These are phyloP conservation scores for Exophiala aquamarina DNA, from an alignment of 2,329 filamentous ascomycete species.

Conservation along the genomic window DNA sequence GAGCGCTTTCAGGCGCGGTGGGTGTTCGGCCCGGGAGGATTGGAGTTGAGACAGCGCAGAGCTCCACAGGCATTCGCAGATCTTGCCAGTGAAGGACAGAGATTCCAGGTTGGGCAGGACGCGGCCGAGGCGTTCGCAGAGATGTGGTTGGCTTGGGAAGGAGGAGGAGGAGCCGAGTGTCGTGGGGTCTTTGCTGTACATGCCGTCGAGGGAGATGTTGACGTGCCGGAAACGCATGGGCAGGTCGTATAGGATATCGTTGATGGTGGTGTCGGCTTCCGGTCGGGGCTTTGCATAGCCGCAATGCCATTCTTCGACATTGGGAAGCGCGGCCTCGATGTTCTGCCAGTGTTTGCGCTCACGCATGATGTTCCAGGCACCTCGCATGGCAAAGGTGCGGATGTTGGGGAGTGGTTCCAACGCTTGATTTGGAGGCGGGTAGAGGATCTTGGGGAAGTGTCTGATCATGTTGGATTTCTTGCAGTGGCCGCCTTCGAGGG, in stretches of 20 bases:
- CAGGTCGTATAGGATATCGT: conserved; percentile 59
- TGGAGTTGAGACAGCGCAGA: conserved; percentile 52
- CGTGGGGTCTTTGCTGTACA: conserved; percentile 62
- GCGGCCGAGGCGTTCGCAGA: conserved; percentile 64
- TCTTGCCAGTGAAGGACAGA: conserved; percentile 69
- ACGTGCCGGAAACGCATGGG: conserved; percentile 62
- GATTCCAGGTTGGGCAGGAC: conserved; percentile 64
- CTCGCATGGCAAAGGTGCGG: conserved; percentile 68
- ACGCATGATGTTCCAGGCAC: conserved; percentile 75
- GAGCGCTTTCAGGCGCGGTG: conserved; percentile 58
- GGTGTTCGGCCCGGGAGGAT: conserved; percentile 37
- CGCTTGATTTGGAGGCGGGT: conserved; percentile 29
- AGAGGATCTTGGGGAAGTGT: conserved; percentile 49
- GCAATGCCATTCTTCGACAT: conserved; percentile 57
- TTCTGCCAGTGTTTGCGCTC: conserved; percentile 61
- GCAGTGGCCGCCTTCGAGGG: conserved; percentile 73
- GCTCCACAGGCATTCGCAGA: conserved; percentile 70
- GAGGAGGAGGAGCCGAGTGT: conserved; percentile 42
- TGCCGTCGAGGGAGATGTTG: conserved; percentile 69
- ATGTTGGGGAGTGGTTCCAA: conserved; percentile 57
- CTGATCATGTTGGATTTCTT: conserved; percentile 70
- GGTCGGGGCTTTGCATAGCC: conserved; percentile 68
- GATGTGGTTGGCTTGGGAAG: conserved; percentile 48
- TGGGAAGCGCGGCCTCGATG: conserved; percentile 64
- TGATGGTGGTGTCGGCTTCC: conserved; percentile 71